Base-by-base conservation (phyloP, 2,329 filamentous ascomycete species). In the Aureobasidium namibiae region DNA sequence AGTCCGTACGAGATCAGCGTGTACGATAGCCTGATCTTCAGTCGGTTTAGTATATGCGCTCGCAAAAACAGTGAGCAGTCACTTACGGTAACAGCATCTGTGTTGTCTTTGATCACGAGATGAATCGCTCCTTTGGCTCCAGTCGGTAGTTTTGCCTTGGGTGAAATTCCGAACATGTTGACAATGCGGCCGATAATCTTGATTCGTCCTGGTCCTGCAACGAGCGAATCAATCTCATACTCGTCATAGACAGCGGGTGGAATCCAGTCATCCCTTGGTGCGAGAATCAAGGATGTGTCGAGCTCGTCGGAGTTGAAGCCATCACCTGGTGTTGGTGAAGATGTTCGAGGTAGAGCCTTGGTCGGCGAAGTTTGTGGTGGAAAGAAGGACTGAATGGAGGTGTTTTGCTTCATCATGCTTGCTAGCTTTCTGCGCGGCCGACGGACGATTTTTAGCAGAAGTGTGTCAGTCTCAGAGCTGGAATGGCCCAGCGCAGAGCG, bases 81-180 rank as follows among this genome's bases (percentile, higher is more conserved):
- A 62, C 71, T 64, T 59, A 84, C 81, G 7, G 76, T 79, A 60
- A 85, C 75, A 3, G 76, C 77, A 2, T 76, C 82, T 0, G 75
- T 78, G 44, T 81, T 75, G 66, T 86, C 83, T 50, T 78, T 79
- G n/a, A 86, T 66, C 33, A 81, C 74, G 9, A 85, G 66, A 57
- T 78, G 79, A 59, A 83, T 70, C 65, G 76, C 81, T 14, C 80
- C 79, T 62, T 76, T 75, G 2, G 80, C 78, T 39, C 74, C 73
- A 38, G 68, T 69, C 36, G 76, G 73, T n/a, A 45, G 73, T 62
- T 74, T 77, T 60, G 71, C 75, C 3, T 69, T 70, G 23, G 74
- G 77, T 11, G 67, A 65, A 7, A 75, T 69, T 31, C 80, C 73
- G 49, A 71, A 78, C 62, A 83, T 76, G 66, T 84, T 84, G 11